Percentiles rank a stretch among this genome's conserved stretches.
Evolutionary conservation across 2,329 filamentous ascomycete species (phyloP).

Genomic region (Aspergillus eucalypticola): DNA sequence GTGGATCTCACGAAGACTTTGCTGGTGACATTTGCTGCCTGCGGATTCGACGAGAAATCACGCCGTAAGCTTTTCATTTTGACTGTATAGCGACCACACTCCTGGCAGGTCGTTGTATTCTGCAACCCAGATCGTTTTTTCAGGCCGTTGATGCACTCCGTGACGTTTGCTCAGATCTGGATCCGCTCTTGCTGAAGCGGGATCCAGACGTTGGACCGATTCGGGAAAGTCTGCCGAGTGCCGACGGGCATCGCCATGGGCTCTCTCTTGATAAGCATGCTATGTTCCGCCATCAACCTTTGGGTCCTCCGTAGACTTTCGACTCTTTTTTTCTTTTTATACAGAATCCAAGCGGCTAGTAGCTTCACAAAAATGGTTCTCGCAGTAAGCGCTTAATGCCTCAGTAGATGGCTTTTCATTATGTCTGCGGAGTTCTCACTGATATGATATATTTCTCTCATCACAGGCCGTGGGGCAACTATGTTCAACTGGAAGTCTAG

Average conservation of each 20-base stretch:
- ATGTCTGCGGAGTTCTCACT: conserved; percentile 14
- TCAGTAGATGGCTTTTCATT: neutral
- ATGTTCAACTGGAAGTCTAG: conserved; percentile 77
- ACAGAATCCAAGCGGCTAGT: neutral
- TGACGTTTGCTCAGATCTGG: conserved; percentile 18
- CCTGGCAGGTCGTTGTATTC: conserved; percentile 5
- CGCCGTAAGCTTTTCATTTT: conserved; percentile 66
- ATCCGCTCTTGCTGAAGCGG: conserved; percentile 17
- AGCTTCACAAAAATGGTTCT: neutral
- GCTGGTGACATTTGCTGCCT: conserved; percentile 78
- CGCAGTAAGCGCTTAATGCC: neutral
- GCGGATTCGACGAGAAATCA: conserved; percentile 53
- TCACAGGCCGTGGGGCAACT: conserved; percentile 82
- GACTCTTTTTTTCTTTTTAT: no score
- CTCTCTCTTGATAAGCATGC: conserved; percentile 2
- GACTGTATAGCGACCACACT: conserved; percentile 14
- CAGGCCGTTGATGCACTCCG: conserved; percentile 9
- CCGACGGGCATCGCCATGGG: conserved; percentile 2
- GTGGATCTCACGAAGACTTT: conserved; percentile 96
- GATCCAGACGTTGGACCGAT: conserved; percentile 20
- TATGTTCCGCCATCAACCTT: conserved; percentile 1
- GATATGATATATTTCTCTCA: neutral
- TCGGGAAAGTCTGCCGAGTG: conserved; percentile 27
- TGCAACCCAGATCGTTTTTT: conserved; percentile 24
- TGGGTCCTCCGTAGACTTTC: neutral